Evolutionary conservation across 2,329 filamentous ascomycete genomes (phyloP), one percentile per base, ranked within the genome.

Genomic region (Diaporthe citri): DNA sequence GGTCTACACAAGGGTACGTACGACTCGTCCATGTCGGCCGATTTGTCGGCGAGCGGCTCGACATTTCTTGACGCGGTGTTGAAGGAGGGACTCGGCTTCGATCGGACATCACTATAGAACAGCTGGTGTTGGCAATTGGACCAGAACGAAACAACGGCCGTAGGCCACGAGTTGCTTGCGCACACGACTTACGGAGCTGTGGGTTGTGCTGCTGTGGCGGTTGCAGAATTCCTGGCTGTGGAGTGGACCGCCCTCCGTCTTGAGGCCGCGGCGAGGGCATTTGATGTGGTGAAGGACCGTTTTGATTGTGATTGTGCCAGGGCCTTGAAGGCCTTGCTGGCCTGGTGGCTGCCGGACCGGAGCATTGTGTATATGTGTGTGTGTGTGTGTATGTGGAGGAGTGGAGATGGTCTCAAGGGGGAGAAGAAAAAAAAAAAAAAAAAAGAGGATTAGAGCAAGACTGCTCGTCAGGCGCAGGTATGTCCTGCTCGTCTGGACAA

Each of bases 1-100:
- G 9, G 28, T n/a, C 39, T 34, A 34, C 41, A 59, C n/a, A 17
- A 7, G 60, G 48, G 28, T 72, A 88, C 93, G 79, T 92, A 95
- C 93, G 94, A 95, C 84, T 96, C 94, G 84, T 96, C 94, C 88
- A 95, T 92, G 77, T 93, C 91, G 74, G 88, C 87, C 75, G 87
- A 84, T 81, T 88, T 86, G 82, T 90, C 90, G 80, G 91, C 90
- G 76, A 95, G 87, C 76, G 93, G 92, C 79, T 94, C 92, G 76
- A 94, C 90, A 90, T 87, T 88, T 81, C 78, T 86, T 84, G 80
- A 81, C 69, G 84, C 82, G 74, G 84, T 80, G 78, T 91, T 91
- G 84, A 91, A 91, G 20, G 90, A 88, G 71, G 93, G 89, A 80
- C 91, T 92, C 10, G 93, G 93, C 46, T 86, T 85, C 76, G 90